Conservation (phyloP, 257 asterid genomes). For the Solanum commersonii region DNA sequence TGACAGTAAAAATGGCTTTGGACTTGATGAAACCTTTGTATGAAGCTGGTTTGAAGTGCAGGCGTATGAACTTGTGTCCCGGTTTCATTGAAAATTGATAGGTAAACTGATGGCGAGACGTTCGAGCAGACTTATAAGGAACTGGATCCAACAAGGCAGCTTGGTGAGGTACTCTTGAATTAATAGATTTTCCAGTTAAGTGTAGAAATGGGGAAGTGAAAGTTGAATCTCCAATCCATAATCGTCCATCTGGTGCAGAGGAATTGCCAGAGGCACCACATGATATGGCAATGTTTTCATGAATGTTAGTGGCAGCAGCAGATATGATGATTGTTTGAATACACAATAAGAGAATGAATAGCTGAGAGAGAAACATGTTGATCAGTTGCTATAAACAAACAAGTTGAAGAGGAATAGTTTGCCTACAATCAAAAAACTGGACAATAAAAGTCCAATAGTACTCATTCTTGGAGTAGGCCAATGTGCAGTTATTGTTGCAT, state of each 20-base stretch:
- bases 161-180: conserved; percentile 7
- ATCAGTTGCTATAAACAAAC: not conserved
- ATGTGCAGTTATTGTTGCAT: not conserved
- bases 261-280: conserved; percentile 38
- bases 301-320: conserved; percentile 7
- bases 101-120: conserved; percentile 14
- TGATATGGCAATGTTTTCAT: conserved; percentile 31
- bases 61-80: conserved; percentile 19
- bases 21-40: conserved; percentile 23
- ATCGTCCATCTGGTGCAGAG: conserved; percentile 28
- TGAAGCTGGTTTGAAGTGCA: conserved; percentile 18
- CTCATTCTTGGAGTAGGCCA: not conserved
- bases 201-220: conserved; percentile 15
- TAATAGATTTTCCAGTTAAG: conserved; percentile 32
- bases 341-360: not conserved
- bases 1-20: conserved; percentile 11
- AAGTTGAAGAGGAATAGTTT: not conserved
- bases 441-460: not conserved
- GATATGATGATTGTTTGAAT: not conserved
- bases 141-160: not conserved
- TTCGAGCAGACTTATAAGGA: conserved; percentile 19
- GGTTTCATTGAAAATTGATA: conserved; percentile 8
- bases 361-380: not conserved
- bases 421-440: not conserved
- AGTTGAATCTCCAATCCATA: conserved; percentile 39